Evolutionary conservation across 2,329 filamentous ascomycete species (phyloP).

Genomic region (Calycina marina): DNA sequence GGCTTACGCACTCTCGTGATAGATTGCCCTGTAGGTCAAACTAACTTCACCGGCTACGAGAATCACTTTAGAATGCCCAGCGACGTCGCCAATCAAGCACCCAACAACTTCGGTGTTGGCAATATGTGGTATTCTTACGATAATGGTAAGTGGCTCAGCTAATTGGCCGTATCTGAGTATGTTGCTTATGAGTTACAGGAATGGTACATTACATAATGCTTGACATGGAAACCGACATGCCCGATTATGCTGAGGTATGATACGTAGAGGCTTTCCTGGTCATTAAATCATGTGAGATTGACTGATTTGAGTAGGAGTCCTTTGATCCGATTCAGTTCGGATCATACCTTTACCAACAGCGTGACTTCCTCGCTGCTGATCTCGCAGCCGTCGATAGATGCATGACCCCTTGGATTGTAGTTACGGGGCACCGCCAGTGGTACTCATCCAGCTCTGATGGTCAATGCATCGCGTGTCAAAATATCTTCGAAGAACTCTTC

Average conservation of each 20-base stretch:
- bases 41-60: conserved; percentile 45
- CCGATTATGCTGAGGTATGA: no score
- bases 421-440: conserved; percentile 15
- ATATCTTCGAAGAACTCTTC: conserved; percentile 31
- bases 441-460: conserved; percentile 3
- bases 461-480: conserved; percentile 24
- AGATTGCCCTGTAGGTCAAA: conserved; percentile 38
- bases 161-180: no score
- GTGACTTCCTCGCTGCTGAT: conserved; percentile 27
- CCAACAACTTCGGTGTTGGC: conserved; percentile 19
- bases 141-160: no score
- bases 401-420: conserved; percentile 16
- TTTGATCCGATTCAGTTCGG: conserved; percentile 28
- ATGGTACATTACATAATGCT: conserved; percentile 40
- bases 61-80: conserved; percentile 31
- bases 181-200: no score
- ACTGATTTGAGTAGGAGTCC: conserved; percentile 27
- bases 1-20: no score
- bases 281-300: conserved; percentile 5
- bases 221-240: conserved; percentile 42
- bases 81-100: background rate
- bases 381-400: conserved; percentile 15
- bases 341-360: conserved; percentile 27
- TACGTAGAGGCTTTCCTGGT: conserved; percentile 34
- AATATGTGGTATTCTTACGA: conserved; percentile 45